These are phyloP conservation scores for Suillus placidus DNA, from an alignment of 768 basidiomycete genomes.

Conservation along the genomic window DNA sequence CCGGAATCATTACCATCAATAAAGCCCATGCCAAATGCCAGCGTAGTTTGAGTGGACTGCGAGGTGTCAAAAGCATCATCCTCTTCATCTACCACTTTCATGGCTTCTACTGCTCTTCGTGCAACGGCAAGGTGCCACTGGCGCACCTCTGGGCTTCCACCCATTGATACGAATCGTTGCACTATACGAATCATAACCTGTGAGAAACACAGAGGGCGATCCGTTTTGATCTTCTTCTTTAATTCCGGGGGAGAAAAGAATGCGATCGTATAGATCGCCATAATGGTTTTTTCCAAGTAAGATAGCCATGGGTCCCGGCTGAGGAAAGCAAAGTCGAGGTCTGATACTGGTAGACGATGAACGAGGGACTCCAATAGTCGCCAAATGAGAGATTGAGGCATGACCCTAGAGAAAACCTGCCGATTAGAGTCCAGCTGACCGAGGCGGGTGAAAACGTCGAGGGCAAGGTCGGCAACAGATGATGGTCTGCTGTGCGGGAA, in stretches of 20 bases:
- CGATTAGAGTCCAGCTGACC: conserved; percentile 80
- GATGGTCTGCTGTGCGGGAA: conserved; percentile 55
- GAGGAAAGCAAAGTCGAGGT: conserved; percentile 71
- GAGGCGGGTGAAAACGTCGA: conserved; percentile 83
- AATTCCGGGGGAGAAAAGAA: conserved; percentile 80
- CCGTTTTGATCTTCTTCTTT: conserved; percentile 68
- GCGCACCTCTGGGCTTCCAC: conserved; percentile 54
- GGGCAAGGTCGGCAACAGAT: conserved; percentile 67
- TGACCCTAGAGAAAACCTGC: conserved; percentile 60
- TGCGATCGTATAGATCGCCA: conserved; percentile 84
- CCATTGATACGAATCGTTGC: conserved; percentile 57
- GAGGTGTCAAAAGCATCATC: conserved; percentile 75
- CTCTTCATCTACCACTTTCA: conserved; percentile 78
- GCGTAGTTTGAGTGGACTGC: conserved; percentile 56
- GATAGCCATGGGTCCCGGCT: conserved; percentile 70
- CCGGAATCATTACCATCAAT: conserved; percentile 69
- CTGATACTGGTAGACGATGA: conserved; percentile 80
- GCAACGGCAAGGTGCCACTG: conserved; percentile 55
- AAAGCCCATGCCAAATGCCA: conserved; percentile 87
- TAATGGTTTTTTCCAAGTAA: conserved; percentile 76
- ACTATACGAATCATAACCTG: conserved; percentile 72
- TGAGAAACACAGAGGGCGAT: conserved; percentile 68
- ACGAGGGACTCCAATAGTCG: conserved; percentile 70
- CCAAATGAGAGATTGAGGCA: conserved; percentile 62
- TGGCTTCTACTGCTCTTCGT: conserved; percentile 71